Base-by-base conservation (phyloP, 371 early-diverging fungal species). In the Mucor indicus region DNA sequence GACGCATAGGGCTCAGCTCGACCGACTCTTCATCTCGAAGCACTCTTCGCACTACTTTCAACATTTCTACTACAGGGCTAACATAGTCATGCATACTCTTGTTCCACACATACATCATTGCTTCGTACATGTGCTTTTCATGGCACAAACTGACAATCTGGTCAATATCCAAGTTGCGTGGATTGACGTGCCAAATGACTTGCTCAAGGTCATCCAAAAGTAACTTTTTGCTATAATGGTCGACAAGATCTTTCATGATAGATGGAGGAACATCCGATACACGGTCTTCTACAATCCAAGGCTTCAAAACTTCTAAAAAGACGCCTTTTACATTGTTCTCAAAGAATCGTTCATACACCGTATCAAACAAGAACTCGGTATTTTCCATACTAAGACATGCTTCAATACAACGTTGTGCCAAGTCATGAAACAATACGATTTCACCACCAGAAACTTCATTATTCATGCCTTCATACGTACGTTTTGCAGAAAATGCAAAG, bases 51-150 rank as follows among this genome's bases (percentile, higher is more conserved):
- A 87, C 70, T 7, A 85, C 71, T 44, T 77, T 73, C 5, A 92
- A 67, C 47, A 92, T 72, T 40, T 86, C 86, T 19, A 90, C 82
- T 3, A 90, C 71, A 0, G 91, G 91, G 21, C 84, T 84, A n/a
- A 87, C 87, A 67, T 80, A 90, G 53, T 92, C 92, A 4, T 78
- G 68, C 64, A 90, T 76, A 23, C 81, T 82, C 42, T 79, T 64
- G 52, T 85, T 90, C 84, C 86, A 90, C 0, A 90, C 84, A 54
- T 85, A 90, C 53, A 88, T 86, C 61, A 90, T 72, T 1, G 85
- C 91, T 36, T 82, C 83, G 55, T 83, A 86, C 38, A 90, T 64
- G 9, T 79, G 73, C 51, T 84, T 75, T 2, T 75, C 64, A 25
- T 79, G 80, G 48, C 88, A 87, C 35, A 86, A 57, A 12, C 75